Evolutionary conservation across 495 filamentous ascomycete genomes (phyloP), one percentile per base, ranked within the genome.

Genomic region (Cairneyella variabilis): DNA sequence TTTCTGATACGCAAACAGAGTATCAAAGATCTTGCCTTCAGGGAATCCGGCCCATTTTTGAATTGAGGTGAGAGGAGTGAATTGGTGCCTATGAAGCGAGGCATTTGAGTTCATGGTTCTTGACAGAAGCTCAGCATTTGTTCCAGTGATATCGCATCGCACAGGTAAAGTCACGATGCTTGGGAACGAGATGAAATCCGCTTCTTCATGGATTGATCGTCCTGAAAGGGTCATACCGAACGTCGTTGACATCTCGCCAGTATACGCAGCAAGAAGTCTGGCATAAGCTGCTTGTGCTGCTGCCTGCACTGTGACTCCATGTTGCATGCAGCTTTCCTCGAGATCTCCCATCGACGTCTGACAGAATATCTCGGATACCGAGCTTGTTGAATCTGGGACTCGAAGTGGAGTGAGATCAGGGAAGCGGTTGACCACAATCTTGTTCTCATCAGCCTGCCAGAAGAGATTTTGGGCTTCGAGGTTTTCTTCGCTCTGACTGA

Each of bases 141-240:
- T 76, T 18, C 68, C 56, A 11, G 61, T 58, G 40, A 82, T 73
- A 14, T 67, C 59, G 18, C 76, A 75, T 8, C 80, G 53, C 1
- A 89, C 76, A 9, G 90, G 90, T 2, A 93, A 54, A 11, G 89
- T 91, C 0, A 79, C 77, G 22, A 95, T 77, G 63, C 83, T 88
- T 10, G 89, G 90, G 45, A 95, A 88, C 12, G 78, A 71, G 16
- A 76, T 75, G 2, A 73, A 55, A 42, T 74, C 70, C 0, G 80
- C 77, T 9, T 78, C 68, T 23, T 61, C 62, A 23, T 55, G 47
- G 1, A 78, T 73, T 23, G 77, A 80, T 8, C 87, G 74, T 3
- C 86, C 87, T 2, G 89, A 89, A 8, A 93, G 72, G 53, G 84
- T 86, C 28, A 86, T 75, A 0, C 89, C 90, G 63, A 89, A 91